phyloP scores from a whole-genome alignment of 2,329 filamentous ascomycete species.

The Graphiopsis chlorocephala region DNA sequence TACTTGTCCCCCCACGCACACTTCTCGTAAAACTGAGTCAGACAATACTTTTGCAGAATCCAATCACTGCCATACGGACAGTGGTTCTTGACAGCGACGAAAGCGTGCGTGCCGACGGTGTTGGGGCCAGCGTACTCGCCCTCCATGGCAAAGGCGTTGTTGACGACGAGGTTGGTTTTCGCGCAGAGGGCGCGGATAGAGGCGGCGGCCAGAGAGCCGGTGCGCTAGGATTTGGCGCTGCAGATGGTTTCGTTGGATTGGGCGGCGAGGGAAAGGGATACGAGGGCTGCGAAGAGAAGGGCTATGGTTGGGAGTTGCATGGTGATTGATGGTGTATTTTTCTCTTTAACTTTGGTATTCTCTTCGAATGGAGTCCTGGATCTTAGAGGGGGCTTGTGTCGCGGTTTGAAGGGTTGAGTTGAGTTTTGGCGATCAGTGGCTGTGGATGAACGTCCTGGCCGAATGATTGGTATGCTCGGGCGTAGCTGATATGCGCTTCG shows the following conservation, averaged over 20 bases:
- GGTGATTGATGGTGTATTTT: not conserved
- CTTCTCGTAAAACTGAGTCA: slow-evolving; percentile 1
- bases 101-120: slow-evolving; percentile 7
- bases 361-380: not conserved
- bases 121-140: slow-evolving; percentile 5
- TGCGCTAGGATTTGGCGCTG: slow-evolving; percentile 6
- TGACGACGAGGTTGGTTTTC: not conserved
- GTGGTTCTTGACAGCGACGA: slow-evolving; percentile 1
- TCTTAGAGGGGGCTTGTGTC: not conserved
- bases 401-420: not conserved
- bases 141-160: not conserved
- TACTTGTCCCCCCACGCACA: not conserved
- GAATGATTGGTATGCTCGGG: not conserved
- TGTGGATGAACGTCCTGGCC: not conserved
- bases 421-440: not conserved
- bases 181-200: not conserved
- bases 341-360: not conserved
- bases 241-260: slow-evolving; percentile 12
- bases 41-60: slow-evolving; percentile 6
- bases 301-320: slow-evolving; percentile 4
- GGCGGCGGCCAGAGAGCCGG: slow-evolving; percentile 6
- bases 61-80: not conserved
- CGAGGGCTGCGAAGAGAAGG: not conserved
- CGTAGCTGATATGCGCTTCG: not conserved
- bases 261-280: not conserved